phyloP scores from a whole-genome alignment of 225 moss, liverwort and hornwort species.

The Pseudoscleropodium purum region DNA sequence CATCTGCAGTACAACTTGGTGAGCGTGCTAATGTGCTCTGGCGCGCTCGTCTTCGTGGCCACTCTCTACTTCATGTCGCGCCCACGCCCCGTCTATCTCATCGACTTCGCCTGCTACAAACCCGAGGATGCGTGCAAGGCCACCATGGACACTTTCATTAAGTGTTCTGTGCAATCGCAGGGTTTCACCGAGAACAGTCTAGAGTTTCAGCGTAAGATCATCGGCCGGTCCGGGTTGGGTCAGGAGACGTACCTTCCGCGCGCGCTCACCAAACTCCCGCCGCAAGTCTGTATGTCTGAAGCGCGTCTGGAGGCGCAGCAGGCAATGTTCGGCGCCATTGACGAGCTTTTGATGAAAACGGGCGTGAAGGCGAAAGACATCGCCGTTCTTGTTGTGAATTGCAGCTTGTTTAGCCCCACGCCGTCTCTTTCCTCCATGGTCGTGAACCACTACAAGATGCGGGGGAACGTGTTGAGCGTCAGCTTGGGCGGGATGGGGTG shows the following conservation, averaged over 20 bases:
- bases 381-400: slow-evolving; percentile 28
- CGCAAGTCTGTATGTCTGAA: slow-evolving; percentile 8
- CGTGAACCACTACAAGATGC: slow-evolving; percentile 48
- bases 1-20: slow-evolving; percentile 37
- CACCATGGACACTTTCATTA: slow-evolving; percentile 16
- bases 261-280: background rate
- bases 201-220: slow-evolving; percentile 27
- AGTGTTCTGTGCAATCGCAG: background rate
- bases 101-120: slow-evolving; percentile 40
- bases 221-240: slow-evolving; percentile 20
- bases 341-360: slow-evolving; percentile 26
- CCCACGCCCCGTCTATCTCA: slow-evolving; percentile 26
- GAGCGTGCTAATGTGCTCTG: slow-evolving; percentile 15
- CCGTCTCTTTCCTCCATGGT: slow-evolving; percentile 37
- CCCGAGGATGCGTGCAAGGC: slow-evolving; percentile 5
- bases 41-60: slow-evolving; percentile 24
- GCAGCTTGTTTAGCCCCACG: slow-evolving; percentile 38
- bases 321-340: slow-evolving; percentile 38
- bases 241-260: slow-evolving; percentile 29
- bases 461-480: slow-evolving; percentile 26
- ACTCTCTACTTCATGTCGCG: slow-evolving; percentile 28
- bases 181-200: slow-evolving; percentile 3
- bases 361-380: slow-evolving; percentile 34
- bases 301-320: slow-evolving; percentile 24
- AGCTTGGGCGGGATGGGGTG: slow-evolving; percentile 41